Evolutionary conservation across 1,139 yeast species (phyloP).

Genomic region (Yamadazyma buinensis): DNA sequence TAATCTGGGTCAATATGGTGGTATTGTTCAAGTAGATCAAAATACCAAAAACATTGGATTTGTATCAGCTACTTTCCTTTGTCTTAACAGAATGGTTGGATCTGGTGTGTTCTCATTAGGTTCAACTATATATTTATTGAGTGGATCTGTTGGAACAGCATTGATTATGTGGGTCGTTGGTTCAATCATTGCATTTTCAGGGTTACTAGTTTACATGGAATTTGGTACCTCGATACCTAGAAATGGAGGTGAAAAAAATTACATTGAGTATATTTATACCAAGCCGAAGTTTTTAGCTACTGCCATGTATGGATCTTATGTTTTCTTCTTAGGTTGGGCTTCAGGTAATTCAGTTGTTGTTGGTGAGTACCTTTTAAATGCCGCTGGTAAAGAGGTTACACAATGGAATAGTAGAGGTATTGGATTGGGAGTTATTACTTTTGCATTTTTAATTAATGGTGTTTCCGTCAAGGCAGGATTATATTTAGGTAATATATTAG

Average conservation of each 20-base stretch:
- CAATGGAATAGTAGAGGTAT: constrained; percentile 76
- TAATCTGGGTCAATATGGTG: constrained; percentile 8
- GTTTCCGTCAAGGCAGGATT: constrained; percentile 63
- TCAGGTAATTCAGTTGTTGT: constrained; percentile 63
- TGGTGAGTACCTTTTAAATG: constrained; percentile 54
- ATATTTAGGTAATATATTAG: constrained; percentile 63
- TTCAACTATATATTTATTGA: constrained; percentile 63
- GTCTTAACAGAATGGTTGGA: constrained; percentile 80
- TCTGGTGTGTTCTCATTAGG: constrained; percentile 88
- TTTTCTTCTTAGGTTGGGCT: constrained; percentile 81
- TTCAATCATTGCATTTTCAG: constrained; percentile 67
- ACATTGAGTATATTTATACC: constrained; percentile 66
- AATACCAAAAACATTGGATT: constrained; percentile 60
- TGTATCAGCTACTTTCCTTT: constrained; percentile 64
- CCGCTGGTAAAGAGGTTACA: constrained; percentile 65
- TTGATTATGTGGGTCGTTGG: constrained; percentile 78
- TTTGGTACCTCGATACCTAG: constrained; percentile 81
- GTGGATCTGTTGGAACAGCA: constrained; percentile 75
- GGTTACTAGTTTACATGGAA: constrained; percentile 76
- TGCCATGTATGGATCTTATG: constrained; percentile 73
- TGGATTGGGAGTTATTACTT: constrained; percentile 70
- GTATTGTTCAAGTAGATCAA: constrained; percentile 44
- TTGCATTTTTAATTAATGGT: constrained; percentile 65
- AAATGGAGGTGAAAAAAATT: constrained; percentile 87
- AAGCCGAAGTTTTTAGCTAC: constrained; percentile 69